These are phyloP conservation scores for Pseudomicrostroma phylloplanum DNA, from an alignment of 1,284 basidiomycete species.

Conservation along the genomic window DNA sequence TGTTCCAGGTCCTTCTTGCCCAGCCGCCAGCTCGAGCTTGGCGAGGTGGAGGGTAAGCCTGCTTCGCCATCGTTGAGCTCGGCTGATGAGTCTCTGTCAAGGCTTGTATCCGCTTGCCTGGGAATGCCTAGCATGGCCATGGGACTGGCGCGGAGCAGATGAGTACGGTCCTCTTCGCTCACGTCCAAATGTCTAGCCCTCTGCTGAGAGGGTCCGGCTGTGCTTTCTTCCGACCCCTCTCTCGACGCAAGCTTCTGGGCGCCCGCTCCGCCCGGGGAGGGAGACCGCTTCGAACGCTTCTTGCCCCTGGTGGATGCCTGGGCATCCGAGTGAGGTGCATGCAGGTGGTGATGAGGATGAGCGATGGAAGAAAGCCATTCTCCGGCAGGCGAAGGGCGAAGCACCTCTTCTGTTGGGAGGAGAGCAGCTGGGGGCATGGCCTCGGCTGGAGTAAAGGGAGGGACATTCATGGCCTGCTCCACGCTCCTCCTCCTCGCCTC, in stretches of 20 bases:
- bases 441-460: slow-evolving; percentile 3
- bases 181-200: not conserved
- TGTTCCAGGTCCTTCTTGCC: slow-evolving; percentile 37
- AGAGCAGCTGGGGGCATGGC: slow-evolving; percentile 8
- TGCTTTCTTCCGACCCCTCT: not conserved
- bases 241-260: not conserved
- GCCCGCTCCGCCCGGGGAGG: not conserved
- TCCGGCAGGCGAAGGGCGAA: slow-evolving; percentile 17
- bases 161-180: not conserved
- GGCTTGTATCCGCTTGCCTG: not conserved
- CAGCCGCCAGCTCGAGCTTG: slow-evolving; percentile 16
- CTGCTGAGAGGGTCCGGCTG: not conserved
- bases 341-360: slow-evolving; percentile 8
- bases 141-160: not conserved
- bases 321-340: not conserved
- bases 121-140: slow-evolving; percentile 2
- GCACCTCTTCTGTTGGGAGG: not conserved
- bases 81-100: not conserved
- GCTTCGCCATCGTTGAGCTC: not conserved
- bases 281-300: not conserved
- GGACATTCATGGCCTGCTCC: slow-evolving; percentile 9
- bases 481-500: slow-evolving; percentile 13
- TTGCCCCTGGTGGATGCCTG: not conserved
- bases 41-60: not conserved
- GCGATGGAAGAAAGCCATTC: slow-evolving; percentile 21